Percentiles rank a stretch among this genome's conserved stretches.
phyloP scores from a whole-genome alignment of 345 rosid genomes.

The Euphorbia tirucalli region DNA sequence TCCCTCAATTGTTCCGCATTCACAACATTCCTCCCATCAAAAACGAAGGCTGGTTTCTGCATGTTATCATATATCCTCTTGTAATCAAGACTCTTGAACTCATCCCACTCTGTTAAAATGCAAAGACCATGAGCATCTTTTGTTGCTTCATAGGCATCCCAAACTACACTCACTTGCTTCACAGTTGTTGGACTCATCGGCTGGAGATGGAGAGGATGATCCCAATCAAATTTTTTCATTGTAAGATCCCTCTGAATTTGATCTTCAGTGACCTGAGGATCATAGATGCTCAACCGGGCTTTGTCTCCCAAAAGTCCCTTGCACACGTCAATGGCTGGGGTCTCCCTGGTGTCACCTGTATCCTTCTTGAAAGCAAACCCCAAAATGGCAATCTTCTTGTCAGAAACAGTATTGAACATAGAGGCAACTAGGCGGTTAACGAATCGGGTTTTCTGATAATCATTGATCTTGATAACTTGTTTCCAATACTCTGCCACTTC shows the following conservation, averaged over 20 bases:
- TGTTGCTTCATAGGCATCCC: constrained; percentile 79
- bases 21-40: constrained; percentile 76
- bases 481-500: constrained; percentile 96
- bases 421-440: constrained; percentile 85
- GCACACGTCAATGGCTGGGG: constrained; percentile 92
- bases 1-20: constrained; percentile 61
- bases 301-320: constrained; percentile 87
- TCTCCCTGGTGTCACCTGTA: constrained; percentile 88
- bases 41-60: constrained; percentile 92
- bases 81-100: constrained; percentile 79
- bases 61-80: constrained; percentile 66
- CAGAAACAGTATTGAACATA: constrained; percentile 84
- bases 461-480: constrained; percentile 91
- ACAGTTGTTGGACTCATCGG: constrained; percentile 82
- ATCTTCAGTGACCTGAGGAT: constrained; percentile 83
- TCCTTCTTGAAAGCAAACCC: constrained; percentile 94
- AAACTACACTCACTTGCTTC: constrained; percentile 68
- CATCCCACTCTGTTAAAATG: constrained; percentile 95
- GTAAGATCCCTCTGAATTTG: constrained; percentile 89
- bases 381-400: constrained; percentile 75
- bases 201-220: constrained; percentile 90
- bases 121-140: constrained; percentile 86
- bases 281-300: constrained; percentile 79
- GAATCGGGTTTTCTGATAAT: constrained; percentile 79
- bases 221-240: constrained; percentile 94